A percentile compares a stretch with the other conserved stretches of the same genome.
These are phyloP conservation scores for Ogataea henricii DNA, from an alignment of 805 yeast genomes.

Conservation along the genomic window DNA sequence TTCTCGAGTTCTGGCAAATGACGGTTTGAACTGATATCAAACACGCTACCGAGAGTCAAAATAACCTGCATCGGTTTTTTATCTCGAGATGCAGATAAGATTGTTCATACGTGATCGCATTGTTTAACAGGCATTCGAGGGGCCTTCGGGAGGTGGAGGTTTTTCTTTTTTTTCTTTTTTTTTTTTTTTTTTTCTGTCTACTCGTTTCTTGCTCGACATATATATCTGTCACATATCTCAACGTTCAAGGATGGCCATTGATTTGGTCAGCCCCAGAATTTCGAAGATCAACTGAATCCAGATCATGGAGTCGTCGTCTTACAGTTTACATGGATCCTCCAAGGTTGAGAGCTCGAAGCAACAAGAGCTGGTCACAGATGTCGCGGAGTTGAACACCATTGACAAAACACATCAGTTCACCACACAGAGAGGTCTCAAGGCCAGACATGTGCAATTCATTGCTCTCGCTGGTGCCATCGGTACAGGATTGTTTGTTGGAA, in stretches of 20 bases:
- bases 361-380: conserved; percentile 1
- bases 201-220: not conserved
- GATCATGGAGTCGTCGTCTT: conserved; percentile 1
- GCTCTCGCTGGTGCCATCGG: conserved; percentile 77
- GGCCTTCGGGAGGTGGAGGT: not conserved
- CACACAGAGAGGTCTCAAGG: conserved; percentile 45
- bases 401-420: conserved; percentile 7
- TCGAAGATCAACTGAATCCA: too few species aligned
- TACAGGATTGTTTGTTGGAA: conserved; percentile 56
- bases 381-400: conserved; percentile 11
- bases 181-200: not conserved
- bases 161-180: too few species aligned
- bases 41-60: not conserved
- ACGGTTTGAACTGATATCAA: not conserved
- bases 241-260: too few species aligned
- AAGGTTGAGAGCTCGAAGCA: conserved; percentile 2
- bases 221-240: not conserved
- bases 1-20: too few species aligned
- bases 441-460: conserved; percentile 60
- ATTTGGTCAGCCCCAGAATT: too few species aligned
- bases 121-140: not conserved
- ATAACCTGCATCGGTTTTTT: not conserved
- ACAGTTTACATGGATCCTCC: not conserved
- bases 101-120: not conserved
- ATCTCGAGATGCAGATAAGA: conserved; percentile 1